A percentile compares a stretch with the other conserved stretches of the same genome.
These are phyloP conservation scores for Beta macrorhiza DNA, from an alignment of 179 eudicot genomes.

Conservation along the genomic window DNA sequence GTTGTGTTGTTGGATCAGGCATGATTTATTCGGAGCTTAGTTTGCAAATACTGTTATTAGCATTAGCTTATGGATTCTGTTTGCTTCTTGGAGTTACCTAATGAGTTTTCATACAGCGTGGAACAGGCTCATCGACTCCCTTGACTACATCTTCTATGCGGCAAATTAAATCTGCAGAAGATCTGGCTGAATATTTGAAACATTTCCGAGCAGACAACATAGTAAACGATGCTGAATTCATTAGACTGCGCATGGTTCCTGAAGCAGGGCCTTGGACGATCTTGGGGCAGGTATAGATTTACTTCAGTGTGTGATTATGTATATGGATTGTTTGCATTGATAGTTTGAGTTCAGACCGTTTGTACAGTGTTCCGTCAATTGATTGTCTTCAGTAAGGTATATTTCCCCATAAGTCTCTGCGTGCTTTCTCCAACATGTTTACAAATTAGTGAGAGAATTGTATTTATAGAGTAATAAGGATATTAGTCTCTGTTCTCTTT, in stretches of 20 bases:
- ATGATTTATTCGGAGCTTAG: constrained; percentile 23
- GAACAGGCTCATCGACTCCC: constrained; percentile 95
- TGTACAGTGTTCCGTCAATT: background rate
- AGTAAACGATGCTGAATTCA: constrained; percentile 89
- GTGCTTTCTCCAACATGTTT: background rate
- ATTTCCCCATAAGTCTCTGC: background rate
- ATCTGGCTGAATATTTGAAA: constrained; percentile 64
- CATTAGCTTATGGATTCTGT: background rate
- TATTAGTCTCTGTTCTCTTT: background rate
- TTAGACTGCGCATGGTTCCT: constrained; percentile 72
- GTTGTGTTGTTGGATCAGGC: constrained; percentile 91
- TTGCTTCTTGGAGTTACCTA: constrained; percentile 17
- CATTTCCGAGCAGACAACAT: constrained; percentile 92
- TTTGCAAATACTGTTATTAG: constrained; percentile 9
- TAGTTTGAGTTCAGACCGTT: background rate
- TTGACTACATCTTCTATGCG: constrained; percentile 75
- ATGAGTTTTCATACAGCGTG: constrained; percentile 59
- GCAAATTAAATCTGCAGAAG: constrained; percentile 69
- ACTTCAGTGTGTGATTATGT: background rate
- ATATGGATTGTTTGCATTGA: constrained; percentile 2
- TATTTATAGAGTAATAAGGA: background rate
- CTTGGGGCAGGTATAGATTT: constrained; percentile 74
- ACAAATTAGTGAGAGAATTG: background rate
- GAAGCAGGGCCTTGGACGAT: constrained; percentile 81
- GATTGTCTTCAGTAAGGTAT: background rate